A percentile compares a stretch with the other conserved stretches of the same genome.
Conservation (phyloP, 2,329 filamentous ascomycete species). For the Microcera coccophila region DNA sequence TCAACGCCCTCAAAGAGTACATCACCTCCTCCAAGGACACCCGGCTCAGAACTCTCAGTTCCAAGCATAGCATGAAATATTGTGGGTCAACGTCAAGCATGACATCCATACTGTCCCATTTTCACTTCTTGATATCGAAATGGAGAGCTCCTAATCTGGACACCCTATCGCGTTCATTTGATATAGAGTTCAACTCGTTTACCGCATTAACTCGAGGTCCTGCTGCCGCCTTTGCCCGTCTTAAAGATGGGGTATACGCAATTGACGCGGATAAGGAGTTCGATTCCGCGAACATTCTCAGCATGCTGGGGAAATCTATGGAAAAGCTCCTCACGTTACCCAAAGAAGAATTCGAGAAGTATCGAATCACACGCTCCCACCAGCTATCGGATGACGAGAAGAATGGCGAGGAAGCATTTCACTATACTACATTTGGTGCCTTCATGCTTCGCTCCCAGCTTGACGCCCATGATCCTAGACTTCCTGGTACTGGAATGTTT, state of each 20-base stretch:
- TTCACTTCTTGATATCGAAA: conserved; percentile 83
- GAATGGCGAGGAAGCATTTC: conserved; percentile 71
- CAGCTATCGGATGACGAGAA: conserved; percentile 69
- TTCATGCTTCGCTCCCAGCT: conserved; percentile 94
- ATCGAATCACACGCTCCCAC: conserved; percentile 64
- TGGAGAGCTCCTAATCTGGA: conserved; percentile 70
- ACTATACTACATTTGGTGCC: conserved; percentile 82
- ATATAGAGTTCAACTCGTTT: conserved; percentile 58
- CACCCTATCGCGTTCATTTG: conserved; percentile 65
- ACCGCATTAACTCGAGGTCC: conserved; percentile 71
- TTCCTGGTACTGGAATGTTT: conserved; percentile 91
- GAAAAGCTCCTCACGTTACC: conserved; percentile 88
- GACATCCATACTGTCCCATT: conserved; percentile 81
- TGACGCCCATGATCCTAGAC: conserved; percentile 78
- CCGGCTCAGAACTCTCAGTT: conserved; percentile 65
- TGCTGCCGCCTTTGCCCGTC: conserved; percentile 75
- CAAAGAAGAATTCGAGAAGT: conserved; percentile 80
- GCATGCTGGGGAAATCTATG: conserved; percentile 91
- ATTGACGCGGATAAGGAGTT: conserved; percentile 95
- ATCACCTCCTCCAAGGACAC: conserved; percentile 86
- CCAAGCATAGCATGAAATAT: conserved; percentile 68
- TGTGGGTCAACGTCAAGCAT: conserved; percentile 96
- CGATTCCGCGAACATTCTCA: conserved; percentile 79
- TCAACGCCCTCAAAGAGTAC: conserved; percentile 78
- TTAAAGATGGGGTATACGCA: conserved; percentile 81